Percentiles rank a stretch among this genome's conserved stretches.
Conservation (phyloP, 2,329 filamentous ascomycete species). For the Proliferodiscus dingleyae region DNA sequence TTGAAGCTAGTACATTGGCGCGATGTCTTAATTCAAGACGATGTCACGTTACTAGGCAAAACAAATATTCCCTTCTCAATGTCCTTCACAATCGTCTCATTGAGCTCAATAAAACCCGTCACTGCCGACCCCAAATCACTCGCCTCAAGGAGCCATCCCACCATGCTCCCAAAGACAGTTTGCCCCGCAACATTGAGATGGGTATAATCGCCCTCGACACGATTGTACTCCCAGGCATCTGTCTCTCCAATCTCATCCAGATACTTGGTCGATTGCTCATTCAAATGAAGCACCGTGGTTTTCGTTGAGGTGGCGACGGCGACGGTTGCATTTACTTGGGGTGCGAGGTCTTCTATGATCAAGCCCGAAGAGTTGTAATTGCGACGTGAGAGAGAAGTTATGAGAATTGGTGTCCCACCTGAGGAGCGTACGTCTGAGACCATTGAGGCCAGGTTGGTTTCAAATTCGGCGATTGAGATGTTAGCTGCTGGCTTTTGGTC, state of each 20-base stretch:
- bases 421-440: conserved; percentile 28
- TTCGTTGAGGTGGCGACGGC: conserved; percentile 33
- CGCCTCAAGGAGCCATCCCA: conserved; percentile 35
- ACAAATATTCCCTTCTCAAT: conserved; percentile 14
- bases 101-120: conserved; percentile 4
- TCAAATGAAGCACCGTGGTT: conserved; percentile 39
- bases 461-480: conserved; percentile 37
- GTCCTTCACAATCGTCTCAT: conserved; percentile 12
- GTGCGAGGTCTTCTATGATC: conserved; percentile 39
- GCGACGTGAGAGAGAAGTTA: conserved; percentile 43
- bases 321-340: conserved; percentile 37
- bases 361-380: conserved; percentile 34
- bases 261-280: conserved; percentile 39
- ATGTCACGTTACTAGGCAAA: conserved; percentile 4
- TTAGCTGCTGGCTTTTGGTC: conserved; percentile 43
- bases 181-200: conserved; percentile 43
- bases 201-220: conserved; percentile 41
- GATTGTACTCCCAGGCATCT: conserved; percentile 39
- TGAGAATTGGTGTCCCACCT: conserved; percentile 37
- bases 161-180: conserved; percentile 43
- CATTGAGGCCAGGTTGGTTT: conserved; percentile 38
- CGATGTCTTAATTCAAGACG: too few relatives aligned
- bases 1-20: too few relatives aligned
- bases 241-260: conserved; percentile 41
- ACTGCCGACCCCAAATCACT: conserved; percentile 4